Evolutionary conservation across 768 basidiomycete species (phyloP), one percentile per base, ranked within the genome.

Genomic region (Obba rivulosa): DNA sequence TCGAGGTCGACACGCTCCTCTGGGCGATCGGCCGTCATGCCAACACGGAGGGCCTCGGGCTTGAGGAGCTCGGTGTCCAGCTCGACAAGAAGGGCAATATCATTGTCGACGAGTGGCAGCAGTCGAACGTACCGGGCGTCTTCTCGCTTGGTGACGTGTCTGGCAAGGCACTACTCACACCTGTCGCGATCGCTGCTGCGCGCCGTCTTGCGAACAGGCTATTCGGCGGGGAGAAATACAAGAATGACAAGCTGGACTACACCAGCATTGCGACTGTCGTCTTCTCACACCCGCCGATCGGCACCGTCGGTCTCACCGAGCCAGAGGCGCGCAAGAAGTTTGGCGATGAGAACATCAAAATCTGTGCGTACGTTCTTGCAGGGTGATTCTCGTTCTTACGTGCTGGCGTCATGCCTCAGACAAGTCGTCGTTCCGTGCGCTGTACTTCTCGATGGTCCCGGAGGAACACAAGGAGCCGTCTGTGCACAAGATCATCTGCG

Each of bases 201-300:
- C 74, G 96, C 51, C 72, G 92, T 52, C 72, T 97, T 34, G 77
- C 87, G 46, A 98, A 98, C 69, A 74, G 96, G 50, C 69, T 98
- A 40, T 99, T 92, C 60, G 96, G 96, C 9, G 83, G 84, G 2
- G 79, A 81, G 51, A 75, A 89, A 67, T 94, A 76, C 77, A 92
- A 87, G 72, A 65, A 85, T 41, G 87, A 95, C 59, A 92, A 95
- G 66, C 75, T 97, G 49, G 76, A 73, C 57, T 99, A 98, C 64
- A 76, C 84, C 28, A 80, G 97, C 63, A 93, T 99, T 50, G 86
- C 96, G 3, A 90, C 85, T 41, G 96, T 98, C 52, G 92, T 98
- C 48, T 98, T 98, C 72, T 91, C 95, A 92, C 95, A 98, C 66
- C 96, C 95, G 0, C 83, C 95, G 11, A 90, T 96, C 50, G 96